Evolutionary conservation across 805 yeast species (phyloP).

Genomic region (Lipomyces starkeyi): DNA sequence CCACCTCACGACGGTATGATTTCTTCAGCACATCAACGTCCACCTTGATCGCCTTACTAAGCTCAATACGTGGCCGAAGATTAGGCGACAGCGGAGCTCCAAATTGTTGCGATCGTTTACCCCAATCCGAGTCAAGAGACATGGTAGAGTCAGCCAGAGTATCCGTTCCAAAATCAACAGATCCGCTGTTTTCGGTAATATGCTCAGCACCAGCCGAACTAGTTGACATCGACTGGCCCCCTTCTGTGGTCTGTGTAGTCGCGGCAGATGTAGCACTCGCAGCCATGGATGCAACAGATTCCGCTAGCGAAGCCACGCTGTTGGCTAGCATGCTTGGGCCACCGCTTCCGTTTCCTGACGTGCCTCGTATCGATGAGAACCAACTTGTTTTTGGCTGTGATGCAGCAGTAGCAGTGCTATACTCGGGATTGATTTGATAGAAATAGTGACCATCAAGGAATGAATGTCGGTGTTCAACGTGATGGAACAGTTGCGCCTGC

Average conservation of each 20-base stretch:
- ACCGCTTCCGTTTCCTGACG: constrained; percentile 13
- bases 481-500: constrained; percentile 74
- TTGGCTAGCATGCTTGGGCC: constrained; percentile 12
- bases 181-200: background rate
- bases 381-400: constrained; percentile 20
- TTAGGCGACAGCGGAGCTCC: constrained; percentile 13
- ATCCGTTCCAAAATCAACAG: constrained; percentile 13
- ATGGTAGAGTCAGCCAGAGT: constrained; percentile 28
- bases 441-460: constrained; percentile 94
- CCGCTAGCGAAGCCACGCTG: constrained; percentile 17
- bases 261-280: background rate
- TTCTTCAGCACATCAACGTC: constrained; percentile 76
- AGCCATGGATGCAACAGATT: constrained; percentile 5
- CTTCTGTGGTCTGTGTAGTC: constrained; percentile 17
- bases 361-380: constrained; percentile 32
- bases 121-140: constrained; percentile 29
- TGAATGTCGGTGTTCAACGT: constrained; percentile 81
- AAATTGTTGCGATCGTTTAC: constrained; percentile 26
- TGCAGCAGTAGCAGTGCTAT: constrained; percentile 34
- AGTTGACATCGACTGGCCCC: constrained; percentile 3
- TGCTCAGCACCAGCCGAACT: background rate
- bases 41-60: constrained; percentile 69
- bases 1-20: constrained; percentile 77
- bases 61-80: constrained; percentile 50
- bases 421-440: constrained; percentile 70